Evolutionary conservation across 352 stramenopile species (phyloP), one percentile per base, ranked within the genome.

Genomic region (Peronospora belbahrii): DNA sequence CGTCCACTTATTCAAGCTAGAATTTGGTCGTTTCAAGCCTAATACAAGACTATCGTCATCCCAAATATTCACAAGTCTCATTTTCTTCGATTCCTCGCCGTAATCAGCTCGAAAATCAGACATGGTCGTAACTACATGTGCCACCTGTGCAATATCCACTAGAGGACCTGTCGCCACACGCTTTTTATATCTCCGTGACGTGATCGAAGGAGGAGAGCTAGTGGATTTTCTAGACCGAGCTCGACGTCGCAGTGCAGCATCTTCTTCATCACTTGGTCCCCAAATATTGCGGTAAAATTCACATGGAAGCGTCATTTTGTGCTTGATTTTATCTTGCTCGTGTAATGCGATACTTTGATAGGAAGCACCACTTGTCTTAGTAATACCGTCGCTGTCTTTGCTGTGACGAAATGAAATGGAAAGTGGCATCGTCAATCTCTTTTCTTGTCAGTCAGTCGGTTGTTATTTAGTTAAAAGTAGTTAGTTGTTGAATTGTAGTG

Each of bases 81-180:
- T 47, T 8, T 40, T 53, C 33, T 49, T 52, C 9, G 47, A 41
- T 13, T 56, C 56, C 7, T 67, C 61, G 5, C 48, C 62, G 65
- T 90, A 90, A 44, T 86, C 78, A 22, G 52, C 61, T 14, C 74
- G 79, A 60, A 84, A 90, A 53, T 90, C 72, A 0, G 61, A 74
- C 48, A 74, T 59, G 9, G 67, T 81, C 22, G 71, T 83, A 15
- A 90, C 62, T 2, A 79, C 71, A 50, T 90, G 65, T 2, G 78
- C 78, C 30, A 90, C 78, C 43, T 90, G 78, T 17, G 59, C 42
- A 43, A 90, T 88, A 54, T 83, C 71, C 3, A 83, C 60, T n/a
- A 81, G 52, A 3, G 64, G 69, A 0, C 62, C 67, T 0, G 61
- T 60, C 1, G 42, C 52, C 23, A 65, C 30, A 9, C 65, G 64